Evolutionary conservation across 192 early-diverging fungal genomes (phyloP), one percentile per base, ranked within the genome.

Genomic region (Coemansia sp.): DNA sequence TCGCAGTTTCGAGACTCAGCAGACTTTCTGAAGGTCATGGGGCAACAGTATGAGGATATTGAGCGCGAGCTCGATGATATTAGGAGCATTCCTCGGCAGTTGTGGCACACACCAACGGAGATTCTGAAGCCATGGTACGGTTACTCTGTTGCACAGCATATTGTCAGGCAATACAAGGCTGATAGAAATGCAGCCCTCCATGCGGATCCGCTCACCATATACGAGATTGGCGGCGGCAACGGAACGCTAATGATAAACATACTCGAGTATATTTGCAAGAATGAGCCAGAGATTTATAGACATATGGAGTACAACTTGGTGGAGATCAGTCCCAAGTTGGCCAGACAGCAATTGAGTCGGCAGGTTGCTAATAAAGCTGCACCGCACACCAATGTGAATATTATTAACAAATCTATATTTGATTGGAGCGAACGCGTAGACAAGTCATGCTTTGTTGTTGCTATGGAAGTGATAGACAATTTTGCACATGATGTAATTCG

Each of bases 81-180:
- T 9, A 87, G 94, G 61, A 85, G 85, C 60, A 82, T 89, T 25
- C 85, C 93, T 5, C 79, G 90, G 58, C 95, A 98, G 77, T 85
- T 99, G 24, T 99, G 97, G 97, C 97, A 99, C 78, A 99, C 97
- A 14, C 93, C 97, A 18, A 94, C 94, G 0, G 97, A 98, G 70
- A 73, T 98, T 23, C 95, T 98, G 67, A 93, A 93, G 63, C 78
- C 78, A 16, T 95, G 90, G 87, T 98, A 96, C 70, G 96, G 94
- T 1, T 89, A 90, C 65, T 89, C 96, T 16, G 74, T 98, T 53
- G 96, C 95, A 16, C 90, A 88, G 63, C 92, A 96, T 62, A 88
- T 97, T 24, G 83, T 93, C 18, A 81, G 84, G 30, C 87, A 93
- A 74, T 89, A 91, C 81, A 89, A 88, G 62, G 70, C 83, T 6